These are phyloP conservation scores for Vicia faba DNA, from an alignment of 306 rosid species.

Conservation along the genomic window DNA sequence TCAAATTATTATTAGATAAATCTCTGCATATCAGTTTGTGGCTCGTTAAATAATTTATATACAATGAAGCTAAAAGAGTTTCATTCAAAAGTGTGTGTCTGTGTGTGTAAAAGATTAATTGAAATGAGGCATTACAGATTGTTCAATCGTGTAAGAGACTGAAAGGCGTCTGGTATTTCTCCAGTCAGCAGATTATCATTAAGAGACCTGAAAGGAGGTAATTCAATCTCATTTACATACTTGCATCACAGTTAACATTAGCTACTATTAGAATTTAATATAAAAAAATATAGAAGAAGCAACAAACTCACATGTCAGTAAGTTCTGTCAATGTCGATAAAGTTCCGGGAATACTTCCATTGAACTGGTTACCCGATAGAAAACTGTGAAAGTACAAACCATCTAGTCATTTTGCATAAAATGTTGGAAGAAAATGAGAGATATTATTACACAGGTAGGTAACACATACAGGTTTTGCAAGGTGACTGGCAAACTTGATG, in stretches of 20 bases:
- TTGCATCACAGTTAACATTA: slow-evolving; percentile 25
- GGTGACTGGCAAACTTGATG: slow-evolving; percentile 74
- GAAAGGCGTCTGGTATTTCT: slow-evolving; percentile 78
- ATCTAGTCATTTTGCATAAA: slow-evolving; percentile 43
- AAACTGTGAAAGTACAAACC: slow-evolving; percentile 65
- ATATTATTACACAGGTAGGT: slow-evolving; percentile 31
- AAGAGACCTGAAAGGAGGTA: slow-evolving; percentile 74
- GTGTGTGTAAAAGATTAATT: background rate
- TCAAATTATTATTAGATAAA: slow-evolving; percentile 77
- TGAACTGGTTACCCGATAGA: slow-evolving; percentile 83
- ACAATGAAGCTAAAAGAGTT: slow-evolving; percentile 24
- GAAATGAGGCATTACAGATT: slow-evolving; percentile 64
- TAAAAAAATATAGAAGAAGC: background rate
- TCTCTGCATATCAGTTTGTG: slow-evolving; percentile 60
- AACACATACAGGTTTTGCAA: slow-evolving; percentile 71
- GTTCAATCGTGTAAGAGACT: slow-evolving; percentile 54
- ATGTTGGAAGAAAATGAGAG: slow-evolving; percentile 11
- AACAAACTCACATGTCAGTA: slow-evolving; percentile 63
- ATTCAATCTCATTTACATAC: slow-evolving; percentile 36
- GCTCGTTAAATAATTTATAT: slow-evolving; percentile 26
- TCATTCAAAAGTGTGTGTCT: slow-evolving; percentile 17
- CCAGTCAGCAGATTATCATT: slow-evolving; percentile 72
- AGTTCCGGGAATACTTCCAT: slow-evolving; percentile 76
- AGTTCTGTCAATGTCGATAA: slow-evolving; percentile 64
- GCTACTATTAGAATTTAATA: slow-evolving; percentile 10